phyloP scores from a whole-genome alignment of 2,329 filamentous ascomycete species.

The Aspergillus flavus region DNA sequence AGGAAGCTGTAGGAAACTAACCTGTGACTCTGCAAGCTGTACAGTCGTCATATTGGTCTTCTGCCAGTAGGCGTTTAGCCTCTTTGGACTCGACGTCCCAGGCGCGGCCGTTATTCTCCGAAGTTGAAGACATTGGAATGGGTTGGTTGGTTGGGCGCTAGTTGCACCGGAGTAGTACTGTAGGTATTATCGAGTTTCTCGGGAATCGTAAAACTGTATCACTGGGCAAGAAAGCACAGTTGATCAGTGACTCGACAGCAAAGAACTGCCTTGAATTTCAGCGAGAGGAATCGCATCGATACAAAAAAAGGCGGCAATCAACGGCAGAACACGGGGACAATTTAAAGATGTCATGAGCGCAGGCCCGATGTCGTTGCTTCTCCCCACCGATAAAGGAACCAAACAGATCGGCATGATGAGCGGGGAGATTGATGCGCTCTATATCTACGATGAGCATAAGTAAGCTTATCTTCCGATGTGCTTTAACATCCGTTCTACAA shows the following conservation, averaged over 20 bases:
- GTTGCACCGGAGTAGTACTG: background rate
- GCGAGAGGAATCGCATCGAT: background rate
- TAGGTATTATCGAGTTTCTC: background rate
- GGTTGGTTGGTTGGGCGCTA: background rate
- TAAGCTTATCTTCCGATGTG: conserved; percentile 48
- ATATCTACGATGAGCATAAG: conserved; percentile 97
- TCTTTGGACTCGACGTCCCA: conserved; percentile 58
- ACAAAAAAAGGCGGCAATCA: background rate
- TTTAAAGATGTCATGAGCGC: conserved; percentile 4
- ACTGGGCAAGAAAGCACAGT: background rate
- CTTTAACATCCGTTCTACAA: background rate
- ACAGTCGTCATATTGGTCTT: conserved; percentile 62
- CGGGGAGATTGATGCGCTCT: conserved; percentile 88
- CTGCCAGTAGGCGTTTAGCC: conserved; percentile 59
- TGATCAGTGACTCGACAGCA: background rate
- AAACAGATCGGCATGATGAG: conserved; percentile 62
- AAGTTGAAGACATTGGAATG: conserved; percentile 42
- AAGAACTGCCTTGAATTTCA: background rate
- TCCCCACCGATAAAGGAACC: conserved; percentile 24
- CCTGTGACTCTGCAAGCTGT: conserved; percentile 71
- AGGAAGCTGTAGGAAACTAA: conserved; percentile 43
- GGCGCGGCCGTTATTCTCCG: conserved; percentile 49
- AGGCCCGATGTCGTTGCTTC: conserved; percentile 5
- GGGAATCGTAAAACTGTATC: background rate
- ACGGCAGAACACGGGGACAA: conserved; percentile 34